Evolutionary conservation across 257 asterid species (phyloP), one percentile per base, ranked within the genome.

Genomic region (Solanum pinnatisectum): DNA sequence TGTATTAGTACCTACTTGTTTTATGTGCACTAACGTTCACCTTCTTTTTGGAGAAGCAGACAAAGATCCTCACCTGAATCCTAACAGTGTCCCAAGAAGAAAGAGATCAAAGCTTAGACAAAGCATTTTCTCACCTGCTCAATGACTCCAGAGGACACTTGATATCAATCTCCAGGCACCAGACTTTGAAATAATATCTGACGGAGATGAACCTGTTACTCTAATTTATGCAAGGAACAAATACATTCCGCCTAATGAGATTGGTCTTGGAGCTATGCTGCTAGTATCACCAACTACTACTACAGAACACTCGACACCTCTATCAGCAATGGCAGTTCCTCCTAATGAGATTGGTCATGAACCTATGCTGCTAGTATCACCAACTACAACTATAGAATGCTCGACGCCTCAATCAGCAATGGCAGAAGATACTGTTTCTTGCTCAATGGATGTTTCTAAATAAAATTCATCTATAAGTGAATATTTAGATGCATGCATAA

Each of bases 341-440:
- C 93, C 90, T 1, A 93, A 93, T 52, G 95, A 93, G 90, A 89
- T 93, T 32, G 95, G 98, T 3, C 87, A 89, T 20, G 98, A 96
- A 82, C 93, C 92, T 22, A 76, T 84, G 87, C 67, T 78, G 70
- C 87, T 90, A 35, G 37, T 83, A 1, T 84, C 89, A 15, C 84
- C 86, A 23, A 20, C 87, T 76, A 37, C 49, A 11, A n/a, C 87
- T 42, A 42, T 12, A 42, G 49, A 42, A 42, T 5, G 15, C 49
- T 42, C 13, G 49, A 42, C 15, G 0, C 49, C 49, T 42, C 14
- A 42, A 42, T 42, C 2, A 42, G 49, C 14, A 12, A 25, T 33
- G 8, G 40, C 2, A 67, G 60, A 88, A 37, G 46, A 49, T 30
- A 23, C 65, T 27, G 14, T 22, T 44, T 40, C 83, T 81, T 22